These are phyloP conservation scores for Amanita rimosa DNA, from an alignment of 768 basidiomycete species.

Conservation along the genomic window DNA sequence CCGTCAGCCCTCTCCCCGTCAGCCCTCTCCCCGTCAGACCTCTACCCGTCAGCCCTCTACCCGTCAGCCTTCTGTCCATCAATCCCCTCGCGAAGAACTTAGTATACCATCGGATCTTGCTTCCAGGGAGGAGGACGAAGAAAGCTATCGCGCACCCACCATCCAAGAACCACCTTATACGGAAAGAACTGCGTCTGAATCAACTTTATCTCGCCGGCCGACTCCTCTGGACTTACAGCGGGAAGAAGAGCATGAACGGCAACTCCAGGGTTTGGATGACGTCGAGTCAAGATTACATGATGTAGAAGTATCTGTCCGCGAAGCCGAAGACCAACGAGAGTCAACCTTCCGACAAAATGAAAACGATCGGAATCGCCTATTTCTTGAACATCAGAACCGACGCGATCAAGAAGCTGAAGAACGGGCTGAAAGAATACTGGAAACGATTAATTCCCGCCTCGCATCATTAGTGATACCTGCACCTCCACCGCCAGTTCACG, in stretches of 20 bases:
- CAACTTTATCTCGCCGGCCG: constrained; percentile 17
- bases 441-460: constrained; percentile 27
- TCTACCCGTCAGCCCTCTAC: background rate
- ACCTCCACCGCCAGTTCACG: constrained; percentile 11
- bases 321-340: constrained; percentile 56
- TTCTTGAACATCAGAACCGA: constrained; percentile 45
- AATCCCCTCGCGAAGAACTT: background rate
- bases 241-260: constrained; percentile 38
- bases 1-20: background rate
- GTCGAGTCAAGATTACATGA: constrained; percentile 39
- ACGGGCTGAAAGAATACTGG: constrained; percentile 34
- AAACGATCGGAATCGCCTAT: constrained; percentile 50
- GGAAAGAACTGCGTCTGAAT: constrained; percentile 1
- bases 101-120: background rate
- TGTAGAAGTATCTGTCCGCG: constrained; percentile 36
- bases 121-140: constrained; percentile 1
- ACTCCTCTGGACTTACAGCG: constrained; percentile 28
- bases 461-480: constrained; percentile 20
- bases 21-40: constrained; percentile 1
- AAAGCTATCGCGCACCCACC: constrained; percentile 2
- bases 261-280: constrained; percentile 44
- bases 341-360: constrained; percentile 53
- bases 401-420: constrained; percentile 46
- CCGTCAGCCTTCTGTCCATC: background rate
- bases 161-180: constrained; percentile 2